phyloP scores from a whole-genome alignment of 75 land plant species.

The Picea glauca region DNA sequence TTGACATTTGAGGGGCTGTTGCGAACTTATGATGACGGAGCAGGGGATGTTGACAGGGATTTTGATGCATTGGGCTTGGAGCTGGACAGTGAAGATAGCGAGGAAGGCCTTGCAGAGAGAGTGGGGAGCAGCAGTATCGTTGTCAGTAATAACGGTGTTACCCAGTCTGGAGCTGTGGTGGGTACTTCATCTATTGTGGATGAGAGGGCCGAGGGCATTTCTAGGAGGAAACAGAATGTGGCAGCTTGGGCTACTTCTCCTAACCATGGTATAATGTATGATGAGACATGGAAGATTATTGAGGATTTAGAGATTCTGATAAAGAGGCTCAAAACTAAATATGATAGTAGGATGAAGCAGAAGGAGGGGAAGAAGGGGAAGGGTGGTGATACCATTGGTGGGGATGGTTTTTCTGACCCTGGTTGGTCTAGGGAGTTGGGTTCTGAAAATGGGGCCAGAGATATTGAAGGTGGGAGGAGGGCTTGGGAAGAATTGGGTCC shows the following conservation, averaged over 20 bases:
- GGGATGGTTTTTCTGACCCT: conserved; percentile 41
- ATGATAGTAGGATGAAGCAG: conserved; percentile 37
- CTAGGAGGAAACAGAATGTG: conserved; percentile 25
- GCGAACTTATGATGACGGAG: conserved; percentile 96
- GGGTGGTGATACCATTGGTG: not conserved
- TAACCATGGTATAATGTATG: conserved; percentile 74
- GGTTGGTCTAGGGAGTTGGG: conserved; percentile 70
- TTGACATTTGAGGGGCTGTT: conserved; percentile 79
- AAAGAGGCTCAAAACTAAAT: conserved; percentile 67
- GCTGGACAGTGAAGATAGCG: conserved; percentile 37
- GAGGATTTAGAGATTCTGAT: conserved; percentile 87
- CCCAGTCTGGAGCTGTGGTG: not conserved
- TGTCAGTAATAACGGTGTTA: not conserved
- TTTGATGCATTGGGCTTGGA: conserved; percentile 85
- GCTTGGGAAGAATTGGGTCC: conserved; percentile 50
- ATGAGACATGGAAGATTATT: conserved; percentile 82
- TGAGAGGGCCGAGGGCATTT: conserved; percentile 16
- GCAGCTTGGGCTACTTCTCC: conserved; percentile 54
- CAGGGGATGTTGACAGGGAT: conserved; percentile 98
- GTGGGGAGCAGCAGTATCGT: conserved; percentile 21
- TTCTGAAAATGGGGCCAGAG: conserved; percentile 31
- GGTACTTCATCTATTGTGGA: conserved; percentile 13
- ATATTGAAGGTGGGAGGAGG: conserved; percentile 27
- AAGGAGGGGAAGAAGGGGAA: conserved; percentile 49
- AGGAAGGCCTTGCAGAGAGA: conserved; percentile 32